Evolutionary conservation across 2,329 filamentous ascomycete species (phyloP).

Genomic region (Fusarium solani-melongenae): DNA sequence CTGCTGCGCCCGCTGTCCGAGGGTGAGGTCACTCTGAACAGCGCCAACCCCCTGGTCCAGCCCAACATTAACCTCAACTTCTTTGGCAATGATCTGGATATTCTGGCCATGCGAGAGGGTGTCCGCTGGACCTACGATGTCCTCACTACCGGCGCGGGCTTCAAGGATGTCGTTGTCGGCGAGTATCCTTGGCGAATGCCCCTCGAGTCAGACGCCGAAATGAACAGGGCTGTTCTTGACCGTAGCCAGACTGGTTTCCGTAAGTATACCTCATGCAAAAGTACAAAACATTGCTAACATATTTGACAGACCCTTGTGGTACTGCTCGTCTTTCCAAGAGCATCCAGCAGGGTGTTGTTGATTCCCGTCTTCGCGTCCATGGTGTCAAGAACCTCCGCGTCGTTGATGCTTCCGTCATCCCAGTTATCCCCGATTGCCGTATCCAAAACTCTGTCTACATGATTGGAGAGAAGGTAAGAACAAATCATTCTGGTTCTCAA

Average conservation of each 20-base stretch:
- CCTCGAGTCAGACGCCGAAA: constrained; percentile 63
- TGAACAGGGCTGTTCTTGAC: constrained; percentile 67
- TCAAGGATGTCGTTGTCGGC: constrained; percentile 63
- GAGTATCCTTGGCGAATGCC: constrained; percentile 73
- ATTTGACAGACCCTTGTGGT: constrained; percentile 57
- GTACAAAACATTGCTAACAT: not conserved
- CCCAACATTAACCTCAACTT: constrained; percentile 71
- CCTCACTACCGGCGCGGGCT: constrained; percentile 65
- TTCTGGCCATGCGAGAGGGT: constrained; percentile 69
- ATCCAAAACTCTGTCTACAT: constrained; percentile 72
- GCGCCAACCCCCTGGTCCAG: constrained; percentile 65
- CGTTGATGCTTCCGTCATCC: constrained; percentile 50
- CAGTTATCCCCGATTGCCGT: constrained; percentile 64
- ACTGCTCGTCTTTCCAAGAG: constrained; percentile 63
- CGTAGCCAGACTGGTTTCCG: constrained; percentile 69
- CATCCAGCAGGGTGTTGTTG: constrained; percentile 48
- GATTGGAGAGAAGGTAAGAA: constrained; percentile 63
- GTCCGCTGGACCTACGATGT: constrained; percentile 67
- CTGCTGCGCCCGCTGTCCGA: constrained; percentile 55
- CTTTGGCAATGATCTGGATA: constrained; percentile 63
- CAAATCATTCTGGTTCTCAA: accelerated
- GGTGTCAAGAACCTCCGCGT: constrained; percentile 27
- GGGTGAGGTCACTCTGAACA: constrained; percentile 68
- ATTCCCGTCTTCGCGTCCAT: constrained; percentile 25
- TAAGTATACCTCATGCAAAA: not conserved